Evolutionary conservation across 257 asterid species (phyloP), one percentile per base, ranked within the genome.

Genomic region (Echites panduratus): DNA sequence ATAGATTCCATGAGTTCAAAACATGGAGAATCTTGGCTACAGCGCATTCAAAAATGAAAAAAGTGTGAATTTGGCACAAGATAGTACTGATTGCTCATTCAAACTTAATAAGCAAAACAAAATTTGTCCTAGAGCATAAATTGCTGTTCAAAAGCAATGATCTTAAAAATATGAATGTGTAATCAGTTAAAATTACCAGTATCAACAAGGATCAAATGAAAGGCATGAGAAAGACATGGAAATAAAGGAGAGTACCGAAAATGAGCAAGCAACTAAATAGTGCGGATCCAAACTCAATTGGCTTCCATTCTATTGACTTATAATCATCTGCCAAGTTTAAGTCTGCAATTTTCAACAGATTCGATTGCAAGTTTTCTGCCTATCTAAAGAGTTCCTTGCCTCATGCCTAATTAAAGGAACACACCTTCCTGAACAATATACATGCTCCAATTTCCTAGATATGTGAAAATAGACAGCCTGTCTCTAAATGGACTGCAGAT

Each of bases 201-300:
- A 40, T 57, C 57, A 71, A 11, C 40, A 70, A 38, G 67, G 17
- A 71, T 3, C 7, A 22, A 26, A 16, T 10, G 3, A 10, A 27
- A 58, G 26, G 57, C 54, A 52, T 69, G 73, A 54, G 69, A 29
- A 54, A 70, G 53, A 67, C 54, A 41, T 0, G 17, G 43, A 45
- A 59, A 70, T 40, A 9, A 54, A 17, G 16, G 41, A 57, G 50
- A 27, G 29, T 44, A 66, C 27, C 56, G 13, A 50, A 53, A 9
- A 53, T 66, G 14, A 74, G 40, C 38, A 50, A 44, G 16, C 41
- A 62, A 64, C 66, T 14, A 50, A 16, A 12, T 43, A 66, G 17
- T 53, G 40, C 24, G 58, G 53, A 54, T 27, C 40, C 48, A 58
- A 59, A 41, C 32, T 58, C 47, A 19, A 47, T 3, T 20, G 20